A percentile compares a stretch with the other conserved stretches of the same genome.
Evolutionary conservation across 192 early-diverging fungal species (phyloP).

Genomic region (Gamsiella multidivaricata): DNA sequence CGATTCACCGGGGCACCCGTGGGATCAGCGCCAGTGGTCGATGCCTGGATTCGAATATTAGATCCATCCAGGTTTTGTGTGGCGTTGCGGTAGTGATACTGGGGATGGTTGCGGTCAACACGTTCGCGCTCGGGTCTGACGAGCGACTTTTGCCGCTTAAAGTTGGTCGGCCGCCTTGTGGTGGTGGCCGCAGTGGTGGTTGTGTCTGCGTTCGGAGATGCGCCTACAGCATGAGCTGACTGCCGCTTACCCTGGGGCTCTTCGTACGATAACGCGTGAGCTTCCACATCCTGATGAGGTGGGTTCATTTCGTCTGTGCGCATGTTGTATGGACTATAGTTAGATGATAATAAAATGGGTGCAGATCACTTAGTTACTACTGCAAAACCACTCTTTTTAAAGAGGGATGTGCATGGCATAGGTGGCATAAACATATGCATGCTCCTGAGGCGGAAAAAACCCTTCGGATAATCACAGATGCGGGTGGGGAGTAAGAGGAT

Average conservation of each 20-base stretch:
- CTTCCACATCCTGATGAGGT: constrained; percentile 25
- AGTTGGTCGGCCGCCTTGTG: constrained; percentile 24
- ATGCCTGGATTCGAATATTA: constrained; percentile 34
- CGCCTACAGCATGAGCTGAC: neutral
- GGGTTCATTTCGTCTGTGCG: constrained; percentile 14
- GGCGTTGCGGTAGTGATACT: constrained; percentile 57
- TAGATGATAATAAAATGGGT: neutral
- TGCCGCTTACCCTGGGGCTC: constrained; percentile 23
- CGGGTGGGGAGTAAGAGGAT: too few relatives aligned
- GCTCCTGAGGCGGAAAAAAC: too few relatives aligned
- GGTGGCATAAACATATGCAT: too few relatives aligned
- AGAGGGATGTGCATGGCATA: too few relatives aligned
- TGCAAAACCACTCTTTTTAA: too few relatives aligned
- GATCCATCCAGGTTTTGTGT: constrained; percentile 54
- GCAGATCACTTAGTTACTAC: too few relatives aligned
- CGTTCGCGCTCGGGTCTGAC: constrained; percentile 75
- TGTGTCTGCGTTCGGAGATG: neutral
- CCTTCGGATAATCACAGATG: too few relatives aligned
- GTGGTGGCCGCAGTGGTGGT: constrained; percentile 1
- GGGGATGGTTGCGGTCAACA: constrained; percentile 58
- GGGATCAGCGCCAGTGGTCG: constrained; percentile 38
- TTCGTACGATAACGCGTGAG: constrained; percentile 16
- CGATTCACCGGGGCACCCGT: constrained; percentile 20
- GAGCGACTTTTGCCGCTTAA: constrained; percentile 72
- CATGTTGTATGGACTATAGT: neutral